Evolutionary conservation across 2,329 filamentous ascomycete species (phyloP), one percentile per base, ranked within the genome.

Genomic region (Colletotrichum filicis): DNA sequence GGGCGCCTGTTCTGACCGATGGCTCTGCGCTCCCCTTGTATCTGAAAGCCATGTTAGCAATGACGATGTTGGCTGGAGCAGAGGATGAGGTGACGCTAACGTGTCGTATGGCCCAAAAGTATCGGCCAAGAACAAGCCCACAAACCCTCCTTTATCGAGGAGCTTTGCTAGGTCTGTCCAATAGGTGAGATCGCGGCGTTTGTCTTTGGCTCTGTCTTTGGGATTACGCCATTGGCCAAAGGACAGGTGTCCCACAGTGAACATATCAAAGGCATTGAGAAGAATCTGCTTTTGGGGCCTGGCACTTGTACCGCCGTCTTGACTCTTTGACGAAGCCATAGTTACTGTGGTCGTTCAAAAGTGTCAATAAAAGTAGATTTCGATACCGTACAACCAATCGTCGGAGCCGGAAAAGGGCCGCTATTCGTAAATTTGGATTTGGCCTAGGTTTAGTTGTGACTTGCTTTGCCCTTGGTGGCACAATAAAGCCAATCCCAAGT

Each of bases 91-190:
- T 28, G 22, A 59, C 9, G 85, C 71, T 90, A 85, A 73, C 92
- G 92, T 0, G 88, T 91, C 76, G 92, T 90, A 69, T 90, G 91
- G 0, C 88, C 92, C 67, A 14, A 66, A 70, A 2, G 67, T 70
- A 76, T 93, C 91, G 0, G 91, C 91, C 6, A 93, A 83, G 77
- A 92, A 92, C 3, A 93, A 79, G 0, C 90, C 89, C 70, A 91
- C 92, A 80, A 93, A 90, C 8, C 87, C 87, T 5, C 90, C 91
- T 12, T 86, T 83, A 68, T 93, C 91, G 0, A 92, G 83, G 0
- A 92, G 78, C 73, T 91, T 89, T 5, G 91, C 91, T 0, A 93
- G 82, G 30, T 92, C 85, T 22, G 90, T 88, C 90, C 90, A 92
- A 77, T 92, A 92, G 4, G 55, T 66, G 52, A 70, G 60, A 42